Evolutionary conservation across 768 basidiomycete species (phyloP), one percentile per base, ranked within the genome.

Genomic region (Psilocybe sp.): DNA sequence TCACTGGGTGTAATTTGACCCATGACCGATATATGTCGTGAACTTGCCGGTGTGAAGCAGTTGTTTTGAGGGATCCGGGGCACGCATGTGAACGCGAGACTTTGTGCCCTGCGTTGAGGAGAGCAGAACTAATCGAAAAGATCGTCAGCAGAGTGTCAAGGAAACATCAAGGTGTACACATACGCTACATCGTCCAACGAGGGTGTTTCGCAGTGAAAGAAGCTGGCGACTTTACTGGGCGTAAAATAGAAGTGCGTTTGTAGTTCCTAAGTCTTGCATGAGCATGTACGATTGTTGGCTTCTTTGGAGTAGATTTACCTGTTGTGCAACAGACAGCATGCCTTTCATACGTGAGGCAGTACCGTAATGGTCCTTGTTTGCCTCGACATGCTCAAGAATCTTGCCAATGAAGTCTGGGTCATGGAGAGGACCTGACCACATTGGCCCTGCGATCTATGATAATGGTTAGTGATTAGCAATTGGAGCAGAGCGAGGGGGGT

Each of bases 371-470:
- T 74, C 72, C 54, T 79, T 64, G 54, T 85, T 78, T 13, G 64
- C 66, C 49, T 85, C 81, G 11, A 95, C 71, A 59, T 94, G 89
- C 16, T 78, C 72, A 28, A 97, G 71, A 12, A 96, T 85, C 54
- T 81, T 80, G n/a, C 70, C 64, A 5, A 92, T 76, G 59, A 98
- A 99, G 5, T 72, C 74, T 1, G 70, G 57, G 62, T 93, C 79
- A 60, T 99, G 97, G 18, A 99, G 68, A 1, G 87, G 81, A 1
- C 87, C 94, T 5, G 88, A 84, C 97, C 97, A 98, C 90, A 99
- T 95, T 0, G 97, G 97, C 1, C 97, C 97, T 15, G 89, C 92
- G 33, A 94, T 63, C 92, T 96, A 23, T 19, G 20, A 18, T 39
- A 40, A 9, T 5, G 10, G 34, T 16, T 13, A 43, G 18, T 7